Base-by-base conservation (phyloP, 2,329 filamentous ascomycete genomes). In the Aspergillus pseudoglaucus region DNA sequence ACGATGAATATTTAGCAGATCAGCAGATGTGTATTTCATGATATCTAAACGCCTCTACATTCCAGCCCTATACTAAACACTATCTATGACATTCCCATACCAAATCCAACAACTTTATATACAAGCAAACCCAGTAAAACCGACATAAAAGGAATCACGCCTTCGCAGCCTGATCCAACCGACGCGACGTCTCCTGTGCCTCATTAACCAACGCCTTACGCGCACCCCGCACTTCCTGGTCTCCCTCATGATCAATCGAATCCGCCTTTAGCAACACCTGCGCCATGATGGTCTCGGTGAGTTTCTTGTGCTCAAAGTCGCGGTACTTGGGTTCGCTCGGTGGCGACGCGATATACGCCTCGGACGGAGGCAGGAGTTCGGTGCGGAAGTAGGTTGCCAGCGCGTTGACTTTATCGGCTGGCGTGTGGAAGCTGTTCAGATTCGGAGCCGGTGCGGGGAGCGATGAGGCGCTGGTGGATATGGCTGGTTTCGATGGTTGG, bases 171-270 rank as follows among this genome's bases (percentile, higher is more conserved):
- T 58, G 54, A 53, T 75, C 73, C 48, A 75, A 49, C 42, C 56
- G 56, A 40, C 58, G 64, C 45, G 74, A 58, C n/a, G 61, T 53
- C 15, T 53, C 57, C 53, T 75, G 69, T 8, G 70, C 65, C 49
- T 74, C 69, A 45, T 62, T 67, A 38, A 75, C 67, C 33, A 75
- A 57, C 6, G 62, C 65, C 49, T 64, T 72, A 54, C 64, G 65
- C 53, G 83, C 80, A 39, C 74, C 63, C 7, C 74, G 70, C 44
- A 77, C 63, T 5, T 83, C 75, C 51, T 82, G 79, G 5, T 76
- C 65, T 64, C 87, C 83, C 58, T 94, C 88, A 3, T 75, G 72
- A 54, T 93, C 85, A 10, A 96, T 71, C 6, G 87, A 81, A 58
- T 90, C 85, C 4, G 94, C 67, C 77, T 73, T 73, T 48, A 75